These are phyloP conservation scores for Tylopilus plumbeoviolaceoides DNA, from an alignment of 768 basidiomycete species.

Conservation along the genomic window DNA sequence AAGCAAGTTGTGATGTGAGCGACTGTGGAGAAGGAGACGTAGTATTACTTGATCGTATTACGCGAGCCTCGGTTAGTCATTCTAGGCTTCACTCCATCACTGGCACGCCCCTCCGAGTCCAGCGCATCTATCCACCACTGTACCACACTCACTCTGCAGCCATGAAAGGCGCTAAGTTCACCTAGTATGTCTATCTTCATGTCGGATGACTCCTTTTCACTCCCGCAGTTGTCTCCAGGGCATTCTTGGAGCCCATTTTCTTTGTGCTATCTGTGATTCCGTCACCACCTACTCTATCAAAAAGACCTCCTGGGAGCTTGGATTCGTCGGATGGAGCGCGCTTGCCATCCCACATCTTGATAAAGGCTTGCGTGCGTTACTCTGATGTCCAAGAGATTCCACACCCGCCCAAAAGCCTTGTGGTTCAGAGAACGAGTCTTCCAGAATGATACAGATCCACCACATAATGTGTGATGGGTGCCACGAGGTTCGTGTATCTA, in stretches of 20 bases:
- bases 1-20: neutral
- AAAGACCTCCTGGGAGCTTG: constrained; percentile 77
- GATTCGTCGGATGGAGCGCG: constrained; percentile 77
- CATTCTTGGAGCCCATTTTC: constrained; percentile 89
- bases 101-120: too few species aligned
- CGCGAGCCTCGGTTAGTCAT: constrained; percentile 1
- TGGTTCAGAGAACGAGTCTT: too few species aligned
- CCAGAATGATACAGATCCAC: constrained; percentile 65
- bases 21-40: too few species aligned
- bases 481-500: too few species aligned
- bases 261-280: constrained; percentile 82
- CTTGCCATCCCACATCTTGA: constrained; percentile 84
- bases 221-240: constrained; percentile 86
- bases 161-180: too few species aligned
- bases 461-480: too few species aligned
- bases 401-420: constrained; percentile 64
- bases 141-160: too few species aligned
- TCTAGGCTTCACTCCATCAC: too few species aligned
- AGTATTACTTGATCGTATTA: neutral
- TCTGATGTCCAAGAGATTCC: constrained; percentile 59
- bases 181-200: too few species aligned
- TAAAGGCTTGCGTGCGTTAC: constrained; percentile 58
- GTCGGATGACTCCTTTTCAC: too few species aligned
- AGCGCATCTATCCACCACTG: too few species aligned
- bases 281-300: constrained; percentile 85